Evolutionary conservation across 768 basidiomycete species (phyloP), one percentile per base, ranked within the genome.

Genomic region (Russula olivacea): DNA sequence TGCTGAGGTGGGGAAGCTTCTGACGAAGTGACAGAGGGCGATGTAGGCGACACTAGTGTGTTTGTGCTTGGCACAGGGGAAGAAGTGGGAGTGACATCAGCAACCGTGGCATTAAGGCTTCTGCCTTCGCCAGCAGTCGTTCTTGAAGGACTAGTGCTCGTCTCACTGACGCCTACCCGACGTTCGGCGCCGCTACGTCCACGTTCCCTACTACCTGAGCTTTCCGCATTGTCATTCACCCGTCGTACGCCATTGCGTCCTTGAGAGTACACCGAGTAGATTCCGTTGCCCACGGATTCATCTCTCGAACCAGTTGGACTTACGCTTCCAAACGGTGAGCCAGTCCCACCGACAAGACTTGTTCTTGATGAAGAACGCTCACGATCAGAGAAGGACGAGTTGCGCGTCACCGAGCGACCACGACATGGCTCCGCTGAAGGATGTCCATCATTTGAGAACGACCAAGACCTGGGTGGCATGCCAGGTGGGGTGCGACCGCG

Each of bases 381-480:
- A 55, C 81, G 82, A 49, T 79, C 74, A 30, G 81, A 77, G 32
- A 82, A 83, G 1, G 84, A 81, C 17, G 83, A 76, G 7, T 79
- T 80, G 43, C 83, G 79, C 21, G 83, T 78, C 54, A 75, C 75
- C 47, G 84, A 84, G 23, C 85, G 77, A 3, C 86, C 85, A 15
- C 86, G 79, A 28, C 53, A n/a, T 30, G 17, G 9, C 32, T 64
- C 63, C 30, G 19, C 30, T n/a, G 58, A 28, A 36, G 71, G 70
- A 58, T 70, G 68, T 0, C 71, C 50, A n/a, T 65, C 67, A 40
- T 53, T 69, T 25, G 68, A 68, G 34, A 69, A 69, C 51, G 73
- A 70, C 41, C 69, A 69, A 34, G 71, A 73, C 55, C 68, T 68
- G 49, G 40, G 41, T 43, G 58, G 55, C 36, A 51, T 25, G 6